A percentile compares a stretch with the other conserved stretches of the same genome.
Conservation (phyloP, 2,329 filamentous ascomycete species). For the Epichloe scottii region DNA sequence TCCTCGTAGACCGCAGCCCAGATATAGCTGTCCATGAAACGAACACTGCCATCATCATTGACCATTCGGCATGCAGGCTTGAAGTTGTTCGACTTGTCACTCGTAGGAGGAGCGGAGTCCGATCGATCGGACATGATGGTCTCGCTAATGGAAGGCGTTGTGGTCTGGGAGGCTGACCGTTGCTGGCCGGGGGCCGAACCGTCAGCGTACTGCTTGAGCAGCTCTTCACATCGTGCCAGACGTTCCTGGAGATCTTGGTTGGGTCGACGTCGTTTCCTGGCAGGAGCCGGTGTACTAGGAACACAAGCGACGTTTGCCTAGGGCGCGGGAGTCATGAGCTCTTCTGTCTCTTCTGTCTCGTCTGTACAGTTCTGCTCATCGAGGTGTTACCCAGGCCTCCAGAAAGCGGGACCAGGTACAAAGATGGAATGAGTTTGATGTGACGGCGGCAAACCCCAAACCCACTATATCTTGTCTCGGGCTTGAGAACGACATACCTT, state of each 20-base stretch:
- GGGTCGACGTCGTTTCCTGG: slow-evolving; percentile 44
- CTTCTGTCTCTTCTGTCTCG: background rate
- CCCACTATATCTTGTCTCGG: background rate
- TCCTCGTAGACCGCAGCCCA: slow-evolving; percentile 43
- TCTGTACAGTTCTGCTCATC: background rate
- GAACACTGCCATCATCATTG: slow-evolving; percentile 39
- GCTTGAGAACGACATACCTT: slow-evolving; percentile 31
- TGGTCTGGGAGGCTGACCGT: slow-evolving; percentile 7
- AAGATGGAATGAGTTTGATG: background rate
- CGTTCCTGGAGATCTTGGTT: slow-evolving; percentile 51
- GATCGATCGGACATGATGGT: slow-evolving; percentile 14
- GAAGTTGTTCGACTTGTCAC: slow-evolving; percentile 23
- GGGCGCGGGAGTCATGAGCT: slow-evolving; percentile 6
- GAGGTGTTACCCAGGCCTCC: background rate
- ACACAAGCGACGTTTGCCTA: slow-evolving; percentile 48
- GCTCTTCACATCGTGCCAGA: slow-evolving; percentile 44
- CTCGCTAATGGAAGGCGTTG: slow-evolving; percentile 6
- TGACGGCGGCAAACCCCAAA: background rate
- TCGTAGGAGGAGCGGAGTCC: slow-evolving; percentile 14
- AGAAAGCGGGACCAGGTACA: background rate
- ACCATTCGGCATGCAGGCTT: slow-evolving; percentile 40
- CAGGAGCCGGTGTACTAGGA: slow-evolving; percentile 46
- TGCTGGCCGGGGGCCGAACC: slow-evolving; percentile 17
- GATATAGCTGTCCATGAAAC: slow-evolving; percentile 45
- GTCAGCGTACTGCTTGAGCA: slow-evolving; percentile 43